phyloP scores from a whole-genome alignment of 352 stramenopile species.

The Pythium grandisporangium region DNA sequence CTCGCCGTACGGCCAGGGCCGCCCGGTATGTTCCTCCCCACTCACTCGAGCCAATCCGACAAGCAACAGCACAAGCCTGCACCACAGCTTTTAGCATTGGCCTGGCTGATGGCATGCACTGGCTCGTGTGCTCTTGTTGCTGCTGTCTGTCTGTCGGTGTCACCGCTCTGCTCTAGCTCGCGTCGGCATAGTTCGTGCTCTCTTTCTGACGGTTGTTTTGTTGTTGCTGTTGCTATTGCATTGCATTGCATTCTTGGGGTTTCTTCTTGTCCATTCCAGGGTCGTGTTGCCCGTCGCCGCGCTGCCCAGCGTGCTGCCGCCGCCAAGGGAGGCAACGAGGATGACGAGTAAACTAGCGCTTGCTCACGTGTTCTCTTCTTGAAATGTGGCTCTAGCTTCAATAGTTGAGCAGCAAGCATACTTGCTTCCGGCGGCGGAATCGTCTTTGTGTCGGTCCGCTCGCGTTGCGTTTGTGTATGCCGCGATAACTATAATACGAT shows the following conservation, averaged over 20 bases:
- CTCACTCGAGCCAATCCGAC: too few species aligned
- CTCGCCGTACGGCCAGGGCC: conserved; percentile 96
- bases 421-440: too few species aligned
- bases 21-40: conserved; percentile 69
- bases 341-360: conserved; percentile 86
- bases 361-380: too few species aligned
- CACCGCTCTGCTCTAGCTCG: too few species aligned
- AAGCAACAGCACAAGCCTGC: too few species aligned
- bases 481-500: conserved; percentile 77
- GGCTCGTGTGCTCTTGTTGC: too few species aligned
- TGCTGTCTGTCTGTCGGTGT: neutral
- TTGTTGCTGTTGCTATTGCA: neutral
- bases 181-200: too few species aligned
- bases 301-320: conserved; percentile 90
- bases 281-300: conserved; percentile 94
- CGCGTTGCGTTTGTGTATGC: too few species aligned
- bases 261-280: conserved; percentile 21
- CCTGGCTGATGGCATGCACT: too few species aligned
- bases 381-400: conserved; percentile 16
- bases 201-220: too few species aligned
- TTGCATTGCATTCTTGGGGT: too few species aligned
- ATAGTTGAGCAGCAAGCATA: conserved; percentile 12
- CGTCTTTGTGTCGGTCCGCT: conserved; percentile 1
- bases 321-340: conserved; percentile 75
- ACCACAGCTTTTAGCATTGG: too few species aligned